Evolutionary conservation across 306 rosid species (phyloP).

Genomic region (Datisca glomerata): DNA sequence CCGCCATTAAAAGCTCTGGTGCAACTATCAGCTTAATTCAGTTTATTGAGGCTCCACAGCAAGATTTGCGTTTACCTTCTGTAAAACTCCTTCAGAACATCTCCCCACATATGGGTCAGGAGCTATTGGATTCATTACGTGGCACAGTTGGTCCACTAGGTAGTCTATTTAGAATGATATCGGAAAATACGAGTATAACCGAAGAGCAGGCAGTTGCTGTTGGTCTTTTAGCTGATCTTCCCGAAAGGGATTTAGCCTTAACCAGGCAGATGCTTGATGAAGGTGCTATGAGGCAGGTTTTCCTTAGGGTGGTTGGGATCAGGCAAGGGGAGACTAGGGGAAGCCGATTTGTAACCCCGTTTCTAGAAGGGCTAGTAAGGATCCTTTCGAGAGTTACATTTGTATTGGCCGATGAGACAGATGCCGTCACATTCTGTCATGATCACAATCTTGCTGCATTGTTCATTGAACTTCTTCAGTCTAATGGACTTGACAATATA

Average conservation of each 20-base stretch:
- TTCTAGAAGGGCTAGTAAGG: conserved; percentile 81
- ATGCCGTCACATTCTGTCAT: conserved; percentile 63
- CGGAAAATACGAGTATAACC: conserved; percentile 66
- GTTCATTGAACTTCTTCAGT: conserved; percentile 66
- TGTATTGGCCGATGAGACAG: conserved; percentile 61
- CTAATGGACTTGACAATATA: conserved; percentile 81
- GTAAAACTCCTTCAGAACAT: conserved; percentile 72
- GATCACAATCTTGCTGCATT: conserved; percentile 48
- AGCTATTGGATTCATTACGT: conserved; percentile 84
- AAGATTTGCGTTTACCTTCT: conserved; percentile 75
- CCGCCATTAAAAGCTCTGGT: conserved; percentile 93
- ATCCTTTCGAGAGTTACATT: conserved; percentile 77
- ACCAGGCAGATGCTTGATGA: conserved; percentile 94
- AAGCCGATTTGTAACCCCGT: conserved; percentile 78
- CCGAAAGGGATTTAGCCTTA: conserved; percentile 93
- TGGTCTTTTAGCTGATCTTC: conserved; percentile 82
- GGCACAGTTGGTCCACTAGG: conserved; percentile 96
- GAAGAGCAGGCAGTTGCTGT: conserved; percentile 96
- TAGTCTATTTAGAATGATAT: conserved; percentile 63
- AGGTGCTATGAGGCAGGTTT: conserved; percentile 54
- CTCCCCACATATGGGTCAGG: conserved; percentile 85
- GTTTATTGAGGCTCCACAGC: conserved; percentile 90
- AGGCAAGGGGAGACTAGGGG: conserved; percentile 77
- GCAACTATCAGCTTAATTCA: conserved; percentile 92
- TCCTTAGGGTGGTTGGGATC: conserved; percentile 42